Percentiles rank a stretch among this genome's conserved stretches.
phyloP scores from a whole-genome alignment of 179 eudicot genomes.

The Kewa caespitosa region DNA sequence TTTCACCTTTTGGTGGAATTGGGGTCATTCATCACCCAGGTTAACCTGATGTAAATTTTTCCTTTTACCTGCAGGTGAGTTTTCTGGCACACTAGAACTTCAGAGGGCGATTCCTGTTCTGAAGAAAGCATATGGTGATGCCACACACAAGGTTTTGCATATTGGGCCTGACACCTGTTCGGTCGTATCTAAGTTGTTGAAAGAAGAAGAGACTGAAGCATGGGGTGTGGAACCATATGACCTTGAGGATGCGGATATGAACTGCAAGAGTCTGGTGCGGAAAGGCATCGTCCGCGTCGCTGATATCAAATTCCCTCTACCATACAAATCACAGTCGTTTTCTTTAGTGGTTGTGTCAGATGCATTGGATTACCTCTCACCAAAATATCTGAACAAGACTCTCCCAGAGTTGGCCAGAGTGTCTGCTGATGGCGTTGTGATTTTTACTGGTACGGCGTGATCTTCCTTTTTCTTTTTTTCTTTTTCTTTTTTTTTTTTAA shows the following conservation, averaged over 20 bases:
- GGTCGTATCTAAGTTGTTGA: constrained; percentile 67
- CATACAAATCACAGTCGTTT: constrained; percentile 78
- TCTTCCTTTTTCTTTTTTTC: neutral
- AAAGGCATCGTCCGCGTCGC: constrained; percentile 94
- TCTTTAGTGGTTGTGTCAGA: constrained; percentile 88
- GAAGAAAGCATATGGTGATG: constrained; percentile 83
- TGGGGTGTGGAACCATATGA: constrained; percentile 99
- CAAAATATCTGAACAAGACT: constrained; percentile 89
- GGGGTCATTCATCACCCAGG: neutral
- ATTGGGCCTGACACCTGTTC: constrained; percentile 96
- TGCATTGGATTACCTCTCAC: constrained; percentile 91
- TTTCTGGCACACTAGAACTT: constrained; percentile 79
- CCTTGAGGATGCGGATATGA: constrained; percentile 70
- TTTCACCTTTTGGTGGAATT: neutral
- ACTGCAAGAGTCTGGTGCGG: constrained; percentile 74
- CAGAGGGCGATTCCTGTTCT: constrained; percentile 69
- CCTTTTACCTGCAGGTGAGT: constrained; percentile 51
- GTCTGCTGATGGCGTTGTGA: constrained; percentile 68
- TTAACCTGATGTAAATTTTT: neutral
- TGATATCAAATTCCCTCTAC: constrained; percentile 93
- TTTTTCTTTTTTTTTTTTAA: too few relatives aligned
- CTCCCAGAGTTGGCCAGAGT: constrained; percentile 89
- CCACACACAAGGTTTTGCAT: constrained; percentile 84
- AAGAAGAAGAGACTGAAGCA: constrained; percentile 85
- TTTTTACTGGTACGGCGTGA: constrained; percentile 65